These are phyloP conservation scores for Coemansia sp. DNA, from an alignment of 192 early-diverging fungal species.

Conservation along the genomic window DNA sequence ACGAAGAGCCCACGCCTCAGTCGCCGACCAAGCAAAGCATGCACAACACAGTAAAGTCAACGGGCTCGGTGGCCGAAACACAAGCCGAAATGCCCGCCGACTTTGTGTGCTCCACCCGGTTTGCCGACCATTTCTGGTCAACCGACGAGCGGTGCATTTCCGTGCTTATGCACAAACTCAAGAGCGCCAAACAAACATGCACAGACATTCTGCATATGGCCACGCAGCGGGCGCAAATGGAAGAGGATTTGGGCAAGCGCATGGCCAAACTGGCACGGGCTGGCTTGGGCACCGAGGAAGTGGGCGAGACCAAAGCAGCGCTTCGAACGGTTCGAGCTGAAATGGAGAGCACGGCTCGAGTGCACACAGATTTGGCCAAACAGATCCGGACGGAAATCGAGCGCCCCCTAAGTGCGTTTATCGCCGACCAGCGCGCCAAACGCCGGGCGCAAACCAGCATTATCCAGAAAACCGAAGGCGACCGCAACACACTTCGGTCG, in stretches of 20 bases:
- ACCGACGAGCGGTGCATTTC: slow-evolving; percentile 70
- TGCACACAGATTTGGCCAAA: slow-evolving; percentile 63
- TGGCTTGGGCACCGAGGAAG: slow-evolving; percentile 67
- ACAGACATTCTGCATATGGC: slow-evolving; percentile 66
- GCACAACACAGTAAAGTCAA: slow-evolving; percentile 19
- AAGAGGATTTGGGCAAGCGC: slow-evolving; percentile 72
- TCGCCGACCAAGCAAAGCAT: background rate
- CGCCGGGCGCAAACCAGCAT: slow-evolving; percentile 55
- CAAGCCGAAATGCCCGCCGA: slow-evolving; percentile 28
- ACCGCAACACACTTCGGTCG: slow-evolving; percentile 45
- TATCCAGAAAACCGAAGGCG: slow-evolving; percentile 53
- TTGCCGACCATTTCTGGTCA: slow-evolving; percentile 47
- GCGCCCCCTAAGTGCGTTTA: slow-evolving; percentile 61
- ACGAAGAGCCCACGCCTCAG: slow-evolving; percentile 6
- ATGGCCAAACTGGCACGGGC: slow-evolving; percentile 61
- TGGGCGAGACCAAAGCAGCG: slow-evolving; percentile 61
- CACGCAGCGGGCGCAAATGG: slow-evolving; percentile 58
- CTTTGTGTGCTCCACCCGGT: slow-evolving; percentile 39
- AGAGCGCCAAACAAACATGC: slow-evolving; percentile 68
- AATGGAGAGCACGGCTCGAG: slow-evolving; percentile 62
- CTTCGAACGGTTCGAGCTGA: slow-evolving; percentile 62
- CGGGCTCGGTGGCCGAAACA: slow-evolving; percentile 19
- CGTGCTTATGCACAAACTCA: slow-evolving; percentile 64
- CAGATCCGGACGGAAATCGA: slow-evolving; percentile 66
- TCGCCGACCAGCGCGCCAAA: slow-evolving; percentile 64